These are phyloP conservation scores for Rosa multiflora DNA, from an alignment of 306 rosid species.

Conservation along the genomic window DNA sequence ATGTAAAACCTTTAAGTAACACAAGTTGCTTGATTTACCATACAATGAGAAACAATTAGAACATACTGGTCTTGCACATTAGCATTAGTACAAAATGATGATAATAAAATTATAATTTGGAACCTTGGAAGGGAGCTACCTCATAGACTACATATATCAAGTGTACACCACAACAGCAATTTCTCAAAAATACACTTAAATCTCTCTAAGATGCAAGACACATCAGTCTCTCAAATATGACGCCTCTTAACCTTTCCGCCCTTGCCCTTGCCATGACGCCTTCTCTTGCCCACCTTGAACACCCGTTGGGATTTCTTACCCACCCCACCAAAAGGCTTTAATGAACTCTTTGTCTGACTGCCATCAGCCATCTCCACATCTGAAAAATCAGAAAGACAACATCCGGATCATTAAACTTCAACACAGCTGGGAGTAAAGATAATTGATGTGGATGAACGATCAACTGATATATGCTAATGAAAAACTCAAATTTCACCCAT, in stretches of 20 bases:
- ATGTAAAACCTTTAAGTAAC: neutral
- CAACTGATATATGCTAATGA: neutral
- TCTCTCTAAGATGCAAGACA: neutral
- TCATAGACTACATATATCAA: neutral
- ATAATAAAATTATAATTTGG: neutral
- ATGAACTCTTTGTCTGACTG: conserved; percentile 34
- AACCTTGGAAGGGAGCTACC: conserved; percentile 1
- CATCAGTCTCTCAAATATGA: conserved; percentile 40
- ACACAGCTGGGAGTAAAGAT: neutral
- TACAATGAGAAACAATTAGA: neutral
- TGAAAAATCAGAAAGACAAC: conserved; percentile 18
- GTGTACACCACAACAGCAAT: neutral
- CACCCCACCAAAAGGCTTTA: conserved; percentile 69
- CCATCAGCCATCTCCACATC: conserved; percentile 70
- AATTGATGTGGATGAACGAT: neutral
- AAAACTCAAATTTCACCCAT: neutral
- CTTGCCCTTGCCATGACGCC: conserved; percentile 60
- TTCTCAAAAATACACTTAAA: neutral
- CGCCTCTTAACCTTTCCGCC: conserved; percentile 48
- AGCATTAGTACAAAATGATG: neutral
- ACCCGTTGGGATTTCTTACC: conserved; percentile 68
- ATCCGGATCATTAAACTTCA: neutral
- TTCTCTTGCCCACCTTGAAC: conserved; percentile 74
- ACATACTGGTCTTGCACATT: neutral
- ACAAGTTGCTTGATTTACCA: neutral